These are phyloP conservation scores for Eucalyptus melliodora DNA, from an alignment of 345 rosid species.

Conservation along the genomic window DNA sequence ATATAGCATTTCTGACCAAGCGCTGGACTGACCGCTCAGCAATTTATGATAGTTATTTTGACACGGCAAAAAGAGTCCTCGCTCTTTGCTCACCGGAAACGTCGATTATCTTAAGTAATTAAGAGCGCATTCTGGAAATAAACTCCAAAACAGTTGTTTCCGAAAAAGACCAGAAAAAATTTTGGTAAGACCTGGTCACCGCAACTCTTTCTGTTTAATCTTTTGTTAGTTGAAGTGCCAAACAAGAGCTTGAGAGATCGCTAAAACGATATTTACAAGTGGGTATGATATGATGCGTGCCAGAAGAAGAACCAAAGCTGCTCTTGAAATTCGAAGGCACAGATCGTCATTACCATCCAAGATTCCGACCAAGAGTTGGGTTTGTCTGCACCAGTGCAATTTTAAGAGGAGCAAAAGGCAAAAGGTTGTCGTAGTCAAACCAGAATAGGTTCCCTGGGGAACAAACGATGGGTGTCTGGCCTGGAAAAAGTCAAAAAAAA, in stretches of 20 bases:
- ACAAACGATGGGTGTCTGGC: too few species aligned
- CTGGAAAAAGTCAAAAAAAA: too few species aligned
- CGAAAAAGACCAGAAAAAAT: neutral
- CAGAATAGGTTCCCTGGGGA: too few species aligned
- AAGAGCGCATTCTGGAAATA: neutral
- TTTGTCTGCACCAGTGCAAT: too few species aligned
- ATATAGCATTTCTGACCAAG: neutral
- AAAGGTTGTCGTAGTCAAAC: too few species aligned
- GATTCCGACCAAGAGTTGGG: too few species aligned
- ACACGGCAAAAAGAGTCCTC: neutral
- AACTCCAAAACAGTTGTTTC: neutral
- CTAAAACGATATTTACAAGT: neutral
- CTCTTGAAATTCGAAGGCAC: neutral
- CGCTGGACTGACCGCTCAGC: neutral
- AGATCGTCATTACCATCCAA: neutral
- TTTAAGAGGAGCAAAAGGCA: too few species aligned
- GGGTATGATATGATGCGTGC: neutral
- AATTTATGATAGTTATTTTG: neutral
- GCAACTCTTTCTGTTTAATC: neutral
- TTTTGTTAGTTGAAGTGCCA: neutral
- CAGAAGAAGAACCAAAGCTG: neutral
- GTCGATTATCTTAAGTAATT: neutral
- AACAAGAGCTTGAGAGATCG: neutral
- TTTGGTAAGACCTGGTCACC: neutral
- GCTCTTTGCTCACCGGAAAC: neutral